Evolutionary conservation across 129 eudicot species (phyloP).

Genomic region (Pulicaria dysenterica): DNA sequence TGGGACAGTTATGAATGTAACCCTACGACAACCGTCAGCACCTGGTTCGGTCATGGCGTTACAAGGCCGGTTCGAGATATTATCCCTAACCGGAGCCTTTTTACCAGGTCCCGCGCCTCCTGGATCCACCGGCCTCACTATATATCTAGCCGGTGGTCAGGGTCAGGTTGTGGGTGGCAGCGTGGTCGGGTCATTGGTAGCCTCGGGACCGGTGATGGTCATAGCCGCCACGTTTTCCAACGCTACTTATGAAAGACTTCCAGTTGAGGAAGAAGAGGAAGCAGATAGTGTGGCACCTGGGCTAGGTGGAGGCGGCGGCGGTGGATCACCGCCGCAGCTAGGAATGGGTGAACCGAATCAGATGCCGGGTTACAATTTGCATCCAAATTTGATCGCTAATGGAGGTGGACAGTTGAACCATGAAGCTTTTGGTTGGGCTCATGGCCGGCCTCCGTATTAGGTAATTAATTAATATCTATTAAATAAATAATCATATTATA

Average conservation of each 20-base stretch:
- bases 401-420: constrained; percentile 55
- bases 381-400: constrained; percentile 47
- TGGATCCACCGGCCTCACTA: constrained; percentile 54
- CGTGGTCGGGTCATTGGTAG: constrained; percentile 50
- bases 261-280: constrained; percentile 55
- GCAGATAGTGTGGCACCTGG: constrained; percentile 39
- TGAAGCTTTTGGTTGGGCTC: constrained; percentile 65
- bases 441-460: constrained; percentile 59
- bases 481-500: constrained; percentile 18
- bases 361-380: constrained; percentile 40
- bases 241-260: constrained; percentile 55
- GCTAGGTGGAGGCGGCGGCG: constrained; percentile 29
- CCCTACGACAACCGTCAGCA: constrained; percentile 53
- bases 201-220: constrained; percentile 60
- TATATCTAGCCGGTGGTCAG: constrained; percentile 55
- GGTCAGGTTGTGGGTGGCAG: constrained; percentile 65
- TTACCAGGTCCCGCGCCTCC: constrained; percentile 60
- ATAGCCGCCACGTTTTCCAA: constrained; percentile 59
- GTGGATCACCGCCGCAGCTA: constrained; percentile 39
- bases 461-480: constrained; percentile 15
- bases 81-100: constrained; percentile 51
- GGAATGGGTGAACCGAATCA: constrained; percentile 36
- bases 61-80: constrained; percentile 56
- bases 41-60: constrained; percentile 50
- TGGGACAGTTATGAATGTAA: constrained; percentile 53